Evolutionary conservation across 108 stramenopile genomes (phyloP), one percentile per base, ranked within the genome.

Genomic region (Epithemia pelagica): DNA sequence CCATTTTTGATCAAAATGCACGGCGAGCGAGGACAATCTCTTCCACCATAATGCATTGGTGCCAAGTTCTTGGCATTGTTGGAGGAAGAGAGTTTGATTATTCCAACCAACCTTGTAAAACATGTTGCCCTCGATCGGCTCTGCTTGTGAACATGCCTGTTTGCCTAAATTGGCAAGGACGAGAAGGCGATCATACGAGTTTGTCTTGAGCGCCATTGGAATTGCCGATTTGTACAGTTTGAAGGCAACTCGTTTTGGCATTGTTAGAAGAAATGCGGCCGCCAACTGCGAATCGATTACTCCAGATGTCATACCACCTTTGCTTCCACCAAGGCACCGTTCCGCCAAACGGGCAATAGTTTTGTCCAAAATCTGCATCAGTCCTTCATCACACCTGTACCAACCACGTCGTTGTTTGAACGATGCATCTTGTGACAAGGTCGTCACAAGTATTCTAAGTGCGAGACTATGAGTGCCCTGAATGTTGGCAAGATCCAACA

Each of bases 201-300:
- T 77, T 29, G 83, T 87, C 5, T 79, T 82, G 18, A 94, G 74
- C 21, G 89, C 92, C n/a, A 83, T 86, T 27, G 92, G 92, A 30
- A 94, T 75, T 20, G 83, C 71, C 32, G 86, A 59, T 73, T 83
- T 82, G 66, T 83, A 92, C 20, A 82, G 73, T 58, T 87, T 79
- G 73, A 94, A 89, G 29, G 92, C 92, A 21, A 61, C 61, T 64
- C 87, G 88, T 58, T 82, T 82, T 19, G 80, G 84, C 18, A 94
- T 64, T 30, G 74, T 67, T 24, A 87, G 65, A 52, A 94, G 72
- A 57, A 75, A 82, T 15, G 92, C 74, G 15, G 81, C 70, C 10
- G 92, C 80, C 58, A 90, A 66, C 32, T 78, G 62, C 53, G 80
- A 79, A 75, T 94, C 92, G 19, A 94, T 78, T 0, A 65, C 65